Evolutionary conservation across 495 filamentous ascomycete species (phyloP), one percentile per base, ranked within the genome.

Genomic region (Neurospora tetraspora): DNA sequence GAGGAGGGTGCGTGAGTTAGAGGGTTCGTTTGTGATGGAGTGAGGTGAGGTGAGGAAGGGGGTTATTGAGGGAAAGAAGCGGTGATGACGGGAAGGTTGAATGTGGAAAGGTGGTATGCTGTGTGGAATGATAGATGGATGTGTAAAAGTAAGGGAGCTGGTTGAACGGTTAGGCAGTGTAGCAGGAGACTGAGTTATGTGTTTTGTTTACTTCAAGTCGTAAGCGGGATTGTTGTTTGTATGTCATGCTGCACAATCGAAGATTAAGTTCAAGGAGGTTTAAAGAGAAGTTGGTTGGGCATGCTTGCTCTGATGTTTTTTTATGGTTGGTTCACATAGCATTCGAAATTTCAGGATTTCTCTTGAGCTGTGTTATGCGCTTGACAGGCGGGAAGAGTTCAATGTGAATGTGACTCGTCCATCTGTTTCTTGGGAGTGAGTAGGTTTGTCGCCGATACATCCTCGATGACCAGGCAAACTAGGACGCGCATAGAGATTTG

Each of bases 1-100:
- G 73, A 79, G 69, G 83, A 84, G 76, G 79, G 45, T 53, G 45
- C 73, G 42, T 70, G 38, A 27, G 20, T 69, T 14, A 11, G 16
- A 39, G 5, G 39, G 14, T 40, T 12, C 10, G 43, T 20, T 20
- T 8, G 20, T 59, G 23, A 14, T 31, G 45, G 8, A 45, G n/a
- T n/a, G n/a, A n/a, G n/a, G n/a, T n/a, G n/a, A n/a, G n/a, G n/a
- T n/a, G n/a, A n/a, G n/a, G n/a, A n/a, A n/a, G n/a, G n/a, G n/a
- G n/a, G n/a, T n/a, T n/a, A n/a, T n/a, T n/a, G n/a, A n/a, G n/a
- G n/a, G n/a, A n/a, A n/a, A n/a, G n/a, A n/a, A n/a, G n/a, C n/a
- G n/a, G n/a, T n/a, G n/a, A n/a, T n/a, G n/a, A n/a, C n/a, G n/a
- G n/a, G n/a, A n/a, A n/a, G n/a, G n/a, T n/a, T n/a, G n/a, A n/a